A percentile compares a stretch with the other conserved stretches of the same genome.
These are phyloP conservation scores for Zygoascus biomembranicola DNA, from an alignment of 805 yeast genomes.

Conservation along the genomic window DNA sequence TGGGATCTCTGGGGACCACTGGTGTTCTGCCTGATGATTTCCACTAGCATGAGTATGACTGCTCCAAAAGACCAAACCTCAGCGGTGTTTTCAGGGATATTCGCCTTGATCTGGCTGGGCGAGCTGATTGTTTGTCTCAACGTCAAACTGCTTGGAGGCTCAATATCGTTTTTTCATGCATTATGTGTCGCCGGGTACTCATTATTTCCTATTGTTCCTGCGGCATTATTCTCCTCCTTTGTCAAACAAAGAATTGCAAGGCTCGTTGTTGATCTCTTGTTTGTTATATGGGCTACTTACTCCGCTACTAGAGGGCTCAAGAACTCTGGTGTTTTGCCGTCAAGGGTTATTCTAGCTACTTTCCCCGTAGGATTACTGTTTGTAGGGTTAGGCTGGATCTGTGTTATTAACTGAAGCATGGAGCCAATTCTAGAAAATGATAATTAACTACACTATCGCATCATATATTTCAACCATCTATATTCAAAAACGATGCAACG, in stretches of 20 bases:
- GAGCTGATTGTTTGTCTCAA: slow-evolving; percentile 53
- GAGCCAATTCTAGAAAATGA: no score
- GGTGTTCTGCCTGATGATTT: slow-evolving; percentile 47
- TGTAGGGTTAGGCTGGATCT: slow-evolving; percentile 56
- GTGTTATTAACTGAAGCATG: slow-evolving; percentile 34
- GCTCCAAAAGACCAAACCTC: slow-evolving; percentile 39
- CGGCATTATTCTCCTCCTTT: slow-evolving; percentile 42
- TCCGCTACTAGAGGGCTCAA: slow-evolving; percentile 55
- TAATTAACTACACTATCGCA: no score
- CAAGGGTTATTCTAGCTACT: slow-evolving; percentile 51
- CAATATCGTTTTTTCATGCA: slow-evolving; percentile 59
- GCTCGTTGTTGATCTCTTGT: slow-evolving; percentile 36
- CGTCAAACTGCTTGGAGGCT: slow-evolving; percentile 53
- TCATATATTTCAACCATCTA: not conserved
- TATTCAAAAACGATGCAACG: not conserved
- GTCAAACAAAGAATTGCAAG: slow-evolving; percentile 43
- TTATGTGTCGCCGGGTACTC: slow-evolving; percentile 65
- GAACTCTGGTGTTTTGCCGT: slow-evolving; percentile 54
- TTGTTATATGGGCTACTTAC: slow-evolving; percentile 55
- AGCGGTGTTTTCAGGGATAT: slow-evolving; percentile 55
- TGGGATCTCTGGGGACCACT: slow-evolving; percentile 58
- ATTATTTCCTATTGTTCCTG: slow-evolving; percentile 53
- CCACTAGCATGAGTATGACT: slow-evolving; percentile 40
- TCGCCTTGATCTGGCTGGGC: slow-evolving; percentile 56
- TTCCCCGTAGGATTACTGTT: slow-evolving; percentile 61